Conservation (phyloP, 441 rosid genomes). For the Adansonia gregorii region DNA sequence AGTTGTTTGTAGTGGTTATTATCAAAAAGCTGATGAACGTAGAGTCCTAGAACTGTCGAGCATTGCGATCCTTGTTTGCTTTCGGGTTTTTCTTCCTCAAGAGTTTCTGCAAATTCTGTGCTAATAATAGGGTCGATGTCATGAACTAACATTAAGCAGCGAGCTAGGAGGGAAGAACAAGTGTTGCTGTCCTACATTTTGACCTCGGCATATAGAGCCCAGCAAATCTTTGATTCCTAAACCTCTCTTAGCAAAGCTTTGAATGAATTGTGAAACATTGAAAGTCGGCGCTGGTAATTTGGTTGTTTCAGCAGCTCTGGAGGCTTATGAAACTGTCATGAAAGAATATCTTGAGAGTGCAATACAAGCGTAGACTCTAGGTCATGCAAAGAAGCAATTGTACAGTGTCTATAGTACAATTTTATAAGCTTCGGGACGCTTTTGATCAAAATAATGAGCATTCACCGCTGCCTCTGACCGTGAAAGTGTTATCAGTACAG, state of each 20-base stretch:
- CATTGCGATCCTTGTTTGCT: constrained; percentile 48
- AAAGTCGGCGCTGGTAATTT: constrained; percentile 73
- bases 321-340: constrained; percentile 85
- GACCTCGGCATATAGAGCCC: constrained; percentile 69
- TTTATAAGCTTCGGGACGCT: constrained; percentile 70
- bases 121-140: constrained; percentile 66
- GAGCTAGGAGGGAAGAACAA: constrained; percentile 68
- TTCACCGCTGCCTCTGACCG: constrained; percentile 45
- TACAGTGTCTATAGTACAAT: constrained; percentile 53
- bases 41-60: constrained; percentile 69
- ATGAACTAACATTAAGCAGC: constrained; percentile 61
- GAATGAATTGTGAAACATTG: constrained; percentile 67
- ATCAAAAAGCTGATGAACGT: constrained; percentile 57
- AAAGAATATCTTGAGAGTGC: constrained; percentile 72
- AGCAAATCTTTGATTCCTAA: constrained; percentile 77
- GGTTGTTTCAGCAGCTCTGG: constrained; percentile 59
- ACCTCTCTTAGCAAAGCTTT: constrained; percentile 69
- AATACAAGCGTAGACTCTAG: constrained; percentile 76
- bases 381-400: constrained; percentile 63
- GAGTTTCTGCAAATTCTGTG: constrained; percentile 43
- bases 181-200: constrained; percentile 72
- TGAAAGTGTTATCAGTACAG: constrained; percentile 33
- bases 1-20: constrained; percentile 66
- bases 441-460: constrained; percentile 60
- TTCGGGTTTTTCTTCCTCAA: constrained; percentile 52